Evolutionary conservation across 2,329 filamentous ascomycete species (phyloP), one percentile per base, ranked within the genome.

Genomic region (Neobulgaria alba): DNA sequence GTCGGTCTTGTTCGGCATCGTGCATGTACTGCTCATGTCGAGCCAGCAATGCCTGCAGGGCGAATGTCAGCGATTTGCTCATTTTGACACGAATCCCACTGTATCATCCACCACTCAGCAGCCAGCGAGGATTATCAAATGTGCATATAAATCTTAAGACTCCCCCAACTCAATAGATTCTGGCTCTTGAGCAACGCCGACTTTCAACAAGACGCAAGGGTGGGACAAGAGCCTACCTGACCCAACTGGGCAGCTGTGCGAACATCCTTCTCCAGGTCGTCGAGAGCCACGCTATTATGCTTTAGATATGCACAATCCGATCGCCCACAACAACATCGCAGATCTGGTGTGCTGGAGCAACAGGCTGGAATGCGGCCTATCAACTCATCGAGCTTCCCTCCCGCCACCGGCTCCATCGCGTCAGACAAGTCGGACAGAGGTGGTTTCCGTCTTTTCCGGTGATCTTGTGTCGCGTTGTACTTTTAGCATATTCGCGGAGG

Each of bases 21-120:
- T 82, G 82, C 73, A 95, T 90, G 64, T 94, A 95, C 45, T 85
- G 79, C 69, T 96, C 89, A 74, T 98, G 89, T 56, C 90, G 83
- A 50, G 83, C 79, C 31, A 98, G 77, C 42, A 98, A 73, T 45
- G 88, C 88, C 92, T 96, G 79, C 44, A 82, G 64, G 39, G 74
- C 68, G 64, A 77, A 84, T 39, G 79, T 93, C 65, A 93, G 83
- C 67, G 72, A 54, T 44, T 57, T 51, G 38, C 46, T 52, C 54
- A 55, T 58, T 21, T 42, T 21, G 23, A 23, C 29, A 20, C 36
- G 31, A n/a, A 32, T 23, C 33, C 30, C 4, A 33, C 30, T 30
- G 38, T 35, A 2, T 17, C 23, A 30, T 21, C 20, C 35, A 38
- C 18, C 33, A 14, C 39, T 36, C n/a, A n/a, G n/a, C n/a, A n/a